Base-by-base conservation (phyloP, 306 rosid genomes). In the Trifolium repens region DNA sequence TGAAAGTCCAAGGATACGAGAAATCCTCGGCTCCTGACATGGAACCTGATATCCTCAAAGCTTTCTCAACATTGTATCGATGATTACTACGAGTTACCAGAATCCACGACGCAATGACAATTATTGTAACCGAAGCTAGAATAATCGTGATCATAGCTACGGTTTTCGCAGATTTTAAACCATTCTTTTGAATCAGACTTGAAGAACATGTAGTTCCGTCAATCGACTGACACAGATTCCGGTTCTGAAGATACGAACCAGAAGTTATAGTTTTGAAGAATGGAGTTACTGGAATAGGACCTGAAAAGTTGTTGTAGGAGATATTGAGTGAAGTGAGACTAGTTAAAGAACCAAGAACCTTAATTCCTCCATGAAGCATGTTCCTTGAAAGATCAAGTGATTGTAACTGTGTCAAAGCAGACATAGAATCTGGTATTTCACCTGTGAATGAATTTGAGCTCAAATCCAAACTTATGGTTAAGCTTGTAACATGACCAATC, bases 1-100 rank as follows among this genome's bases (percentile, higher is more conserved):
- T 94, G 86, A 94, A 94, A 78, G 93, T 88, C 99, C 99, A 94
- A 12, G 99, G 99, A 79, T 94, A 92, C 8, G 99, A 94, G 87
- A 94, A 94, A 87, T 94, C 99, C 76, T 94, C 97, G n/a, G 85
- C 89, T 57, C 91, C 91, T 8, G 91, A 76, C 17, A 89, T 50
- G 9, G 88, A 79, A 22, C 78, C 63, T 11, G 77, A 71, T 17
- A 81, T 27, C 27, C 86, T 88, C 49, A 79, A 80, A 67, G 88
- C 76, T 68, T 88, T 92, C 37, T 88, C 87, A 16, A 78, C 87
- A 69, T 54, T 85, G 64, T 88, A 90, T 54, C 78, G 82, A 15
- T 84, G 87, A 79, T 84, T 87, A 12, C 93, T 80, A 32, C 67
- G 67, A 22, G 90, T 68, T 61, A 87, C 82, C 35, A 90, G 47